phyloP scores from a whole-genome alignment of 306 rosid species.

The Erythrophleum fordii region DNA sequence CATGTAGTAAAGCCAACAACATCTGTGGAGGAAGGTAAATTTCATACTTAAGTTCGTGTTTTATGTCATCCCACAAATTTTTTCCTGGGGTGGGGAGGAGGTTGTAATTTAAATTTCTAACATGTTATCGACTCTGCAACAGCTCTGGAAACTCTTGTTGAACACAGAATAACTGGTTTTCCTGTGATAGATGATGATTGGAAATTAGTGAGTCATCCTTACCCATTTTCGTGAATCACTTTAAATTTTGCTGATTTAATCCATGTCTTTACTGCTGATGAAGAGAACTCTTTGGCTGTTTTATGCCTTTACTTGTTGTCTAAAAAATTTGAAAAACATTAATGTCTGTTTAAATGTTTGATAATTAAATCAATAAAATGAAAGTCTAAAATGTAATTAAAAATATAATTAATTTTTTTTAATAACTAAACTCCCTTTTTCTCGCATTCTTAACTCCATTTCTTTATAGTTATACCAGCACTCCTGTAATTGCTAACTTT shows the following conservation, averaged over 20 bases:
- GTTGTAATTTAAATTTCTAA: slow-evolving; percentile 38
- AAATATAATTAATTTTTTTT: no score
- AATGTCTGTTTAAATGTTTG: slow-evolving; percentile 29
- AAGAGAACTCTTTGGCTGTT: not conserved
- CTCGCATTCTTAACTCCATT: slow-evolving; percentile 5
- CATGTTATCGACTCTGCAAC: slow-evolving; percentile 46
- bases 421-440: not conserved
- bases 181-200: slow-evolving; percentile 92
- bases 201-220: slow-evolving; percentile 71
- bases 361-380: slow-evolving; percentile 3
- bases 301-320: slow-evolving; percentile 11
- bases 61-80: not conserved
- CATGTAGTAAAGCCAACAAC: slow-evolving; percentile 87
- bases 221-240: slow-evolving; percentile 1
- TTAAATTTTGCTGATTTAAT: slow-evolving; percentile 8
- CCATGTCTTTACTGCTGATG: slow-evolving; percentile 9
- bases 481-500: not conserved
- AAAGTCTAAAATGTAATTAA: not conserved
- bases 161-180: slow-evolving; percentile 93
- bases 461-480: slow-evolving; percentile 9
- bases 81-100: not conserved
- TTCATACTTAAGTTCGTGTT: slow-evolving; percentile 13
- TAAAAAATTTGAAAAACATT: not conserved
- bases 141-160: slow-evolving; percentile 91
- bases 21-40: slow-evolving; percentile 86